Base-by-base conservation (phyloP, 2,329 filamentous ascomycete species). In the Anthostomella pinea region DNA sequence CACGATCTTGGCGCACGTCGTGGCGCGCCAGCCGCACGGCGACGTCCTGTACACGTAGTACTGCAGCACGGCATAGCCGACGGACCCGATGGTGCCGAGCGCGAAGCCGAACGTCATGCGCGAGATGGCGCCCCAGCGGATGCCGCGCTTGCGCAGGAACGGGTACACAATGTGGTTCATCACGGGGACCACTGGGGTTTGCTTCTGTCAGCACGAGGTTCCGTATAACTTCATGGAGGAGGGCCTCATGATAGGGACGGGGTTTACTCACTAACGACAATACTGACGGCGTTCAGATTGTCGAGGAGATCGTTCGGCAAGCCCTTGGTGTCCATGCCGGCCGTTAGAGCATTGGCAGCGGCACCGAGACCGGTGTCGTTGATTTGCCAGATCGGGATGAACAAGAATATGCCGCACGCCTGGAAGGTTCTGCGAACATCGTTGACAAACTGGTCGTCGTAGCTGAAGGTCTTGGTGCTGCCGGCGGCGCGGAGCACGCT, bases 381-480 rank as follows among this genome's bases (percentile, higher is more conserved):
- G 35, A 57, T 46, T 21, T 54, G 48, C 50, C 62, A 38, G 52
- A 60, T 37, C 46, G 67, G 54, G 11, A 38, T 39, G 39, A 56
- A 70, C 55, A 70, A 68, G 32, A 72, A 57, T 48, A 74, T 81
- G 7, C 76, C 73, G 51, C 71, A 75, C 14, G 72, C 71, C 38
- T 69, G 64, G 36, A 75, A 59, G 22, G 74, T 76, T 57, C 76
- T 73, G 26, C 65, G 65, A 26, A 80, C 73, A 50, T 81, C 74
- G 57, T 77, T 73, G 36, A 83, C 78, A 71, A 78, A 83, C 10
- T 68, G 66, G 45, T 83, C 79, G 34, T 82, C 79, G 68, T 74
- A 79, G 1, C 2, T 67, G 70, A 49, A 70, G 3, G 42, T 38
- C 37, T 54, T 55, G 3, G 49, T 52, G 41, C 48, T 71, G 37